Conservation (phyloP, 345 rosid species). For the Hibiscus trionum region DNA sequence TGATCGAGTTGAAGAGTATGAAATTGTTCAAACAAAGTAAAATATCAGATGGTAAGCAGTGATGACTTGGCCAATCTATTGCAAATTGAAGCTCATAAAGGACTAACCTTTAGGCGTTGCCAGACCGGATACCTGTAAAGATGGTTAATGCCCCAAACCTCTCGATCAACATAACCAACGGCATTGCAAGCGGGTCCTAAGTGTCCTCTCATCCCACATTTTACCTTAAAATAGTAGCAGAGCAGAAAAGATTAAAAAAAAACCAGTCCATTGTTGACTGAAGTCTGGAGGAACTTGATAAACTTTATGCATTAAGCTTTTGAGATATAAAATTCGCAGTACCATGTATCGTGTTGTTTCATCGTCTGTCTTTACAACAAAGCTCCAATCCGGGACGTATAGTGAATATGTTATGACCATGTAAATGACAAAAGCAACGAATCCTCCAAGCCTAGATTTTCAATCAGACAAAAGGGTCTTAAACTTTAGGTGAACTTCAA, state of each 20-base stretch:
- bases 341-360: slow-evolving; percentile 31
- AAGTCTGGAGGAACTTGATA: background rate
- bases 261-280: background rate
- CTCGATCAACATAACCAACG: slow-evolving; percentile 54
- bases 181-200: slow-evolving; percentile 69
- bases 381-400: slow-evolving; percentile 64
- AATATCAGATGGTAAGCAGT: background rate
- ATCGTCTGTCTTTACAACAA: background rate
- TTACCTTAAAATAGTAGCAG: slow-evolving; percentile 28
- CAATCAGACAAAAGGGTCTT: background rate
- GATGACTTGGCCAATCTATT: background rate
- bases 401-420: slow-evolving; percentile 42
- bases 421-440: slow-evolving; percentile 44
- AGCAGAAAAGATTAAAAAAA: too few relatives aligned
- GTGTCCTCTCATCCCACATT: slow-evolving; percentile 69
- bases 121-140: slow-evolving; percentile 46
- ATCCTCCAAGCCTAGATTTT: slow-evolving; percentile 42
- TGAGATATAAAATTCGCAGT: background rate
- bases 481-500: background rate
- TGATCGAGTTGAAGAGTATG: background rate
- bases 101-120: slow-evolving; percentile 45
- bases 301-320: background rate
- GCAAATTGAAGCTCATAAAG: background rate
- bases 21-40: background rate
- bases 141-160: slow-evolving; percentile 57